Conservation (phyloP, 768 basidiomycete species). For the Russula dissimulans region DNA sequence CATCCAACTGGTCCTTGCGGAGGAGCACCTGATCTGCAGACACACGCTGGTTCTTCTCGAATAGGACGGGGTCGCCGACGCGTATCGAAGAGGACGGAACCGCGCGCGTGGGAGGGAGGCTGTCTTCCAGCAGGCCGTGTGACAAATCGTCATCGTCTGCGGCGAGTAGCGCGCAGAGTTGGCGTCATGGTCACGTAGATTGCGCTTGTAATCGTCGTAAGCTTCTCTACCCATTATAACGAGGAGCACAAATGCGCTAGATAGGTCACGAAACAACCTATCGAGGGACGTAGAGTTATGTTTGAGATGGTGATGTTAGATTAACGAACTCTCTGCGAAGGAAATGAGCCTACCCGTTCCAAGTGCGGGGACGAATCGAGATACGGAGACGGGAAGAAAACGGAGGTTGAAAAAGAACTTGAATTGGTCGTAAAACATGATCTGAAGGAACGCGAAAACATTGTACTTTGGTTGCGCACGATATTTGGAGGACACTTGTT, state of each 20-base stretch:
- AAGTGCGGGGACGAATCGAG: constrained; percentile 91
- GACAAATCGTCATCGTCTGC: too few relatives aligned
- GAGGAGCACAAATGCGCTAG: too few relatives aligned
- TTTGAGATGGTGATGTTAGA: background rate
- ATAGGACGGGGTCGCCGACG: too few relatives aligned
- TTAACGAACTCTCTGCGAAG: background rate
- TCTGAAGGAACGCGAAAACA: constrained; percentile 89
- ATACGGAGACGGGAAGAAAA: constrained; percentile 92
- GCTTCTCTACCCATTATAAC: too few relatives aligned
- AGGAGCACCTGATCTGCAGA: constrained; percentile 90
- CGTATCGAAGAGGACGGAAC: too few relatives aligned
- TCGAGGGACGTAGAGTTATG: too few relatives aligned
- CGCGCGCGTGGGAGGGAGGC: constrained; percentile 23
- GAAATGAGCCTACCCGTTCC: constrained; percentile 67
- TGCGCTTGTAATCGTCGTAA: constrained; percentile 13
- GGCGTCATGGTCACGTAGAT: constrained; percentile 86
- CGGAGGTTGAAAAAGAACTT: constrained; percentile 99
- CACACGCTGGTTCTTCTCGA: constrained; percentile 46
- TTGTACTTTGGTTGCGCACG: constrained; percentile 99
- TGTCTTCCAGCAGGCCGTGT: constrained; percentile 9
- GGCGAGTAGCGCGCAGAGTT: constrained; percentile 84
- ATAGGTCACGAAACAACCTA: constrained; percentile 29
- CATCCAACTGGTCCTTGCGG: constrained; percentile 94
- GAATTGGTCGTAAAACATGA: constrained; percentile 98
- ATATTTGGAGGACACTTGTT: constrained; percentile 70